These are phyloP conservation scores for Cyberlindnera nakhonratchasimensis DNA, from an alignment of 805 yeast species.

Conservation along the genomic window DNA sequence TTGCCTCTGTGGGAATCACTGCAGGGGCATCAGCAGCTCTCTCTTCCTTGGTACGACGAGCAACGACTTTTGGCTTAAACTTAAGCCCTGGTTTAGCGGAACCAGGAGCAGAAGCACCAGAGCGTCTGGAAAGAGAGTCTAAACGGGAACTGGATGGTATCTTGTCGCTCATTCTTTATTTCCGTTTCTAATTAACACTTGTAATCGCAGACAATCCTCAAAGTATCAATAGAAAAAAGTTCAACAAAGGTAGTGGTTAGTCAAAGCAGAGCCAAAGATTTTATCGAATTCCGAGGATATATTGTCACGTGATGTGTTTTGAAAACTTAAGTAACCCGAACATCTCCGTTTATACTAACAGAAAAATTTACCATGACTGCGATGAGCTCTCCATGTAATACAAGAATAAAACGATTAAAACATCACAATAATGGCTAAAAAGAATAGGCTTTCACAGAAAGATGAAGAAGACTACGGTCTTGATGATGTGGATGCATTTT, in stretches of 20 bases:
- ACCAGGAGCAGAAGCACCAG: conserved; percentile 27
- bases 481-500: conserved; percentile 69
- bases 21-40: conserved; percentile 71
- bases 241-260: no score
- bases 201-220: no score
- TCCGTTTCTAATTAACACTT: no score
- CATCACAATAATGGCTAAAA: conserved; percentile 16
- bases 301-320: no score
- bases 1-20: conserved; percentile 10
- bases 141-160: conserved; percentile 29
- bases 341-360: neutral
- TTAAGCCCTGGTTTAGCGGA: conserved; percentile 53
- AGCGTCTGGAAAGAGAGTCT: conserved; percentile 35
- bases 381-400: conserved; percentile 8
- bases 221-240: neutral
- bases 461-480: conserved; percentile 41
- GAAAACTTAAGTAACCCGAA: neutral
- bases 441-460: conserved; percentile 12
- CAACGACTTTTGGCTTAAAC: conserved; percentile 85
- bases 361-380: conserved; percentile 6
- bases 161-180: conserved; percentile 24
- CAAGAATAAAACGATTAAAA: no score
- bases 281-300: neutral
- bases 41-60: conserved; percentile 79
- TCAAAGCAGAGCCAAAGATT: neutral